Conservation (phyloP, 2,329 filamentous ascomycete genomes). For the Ilyonectria robusta region DNA sequence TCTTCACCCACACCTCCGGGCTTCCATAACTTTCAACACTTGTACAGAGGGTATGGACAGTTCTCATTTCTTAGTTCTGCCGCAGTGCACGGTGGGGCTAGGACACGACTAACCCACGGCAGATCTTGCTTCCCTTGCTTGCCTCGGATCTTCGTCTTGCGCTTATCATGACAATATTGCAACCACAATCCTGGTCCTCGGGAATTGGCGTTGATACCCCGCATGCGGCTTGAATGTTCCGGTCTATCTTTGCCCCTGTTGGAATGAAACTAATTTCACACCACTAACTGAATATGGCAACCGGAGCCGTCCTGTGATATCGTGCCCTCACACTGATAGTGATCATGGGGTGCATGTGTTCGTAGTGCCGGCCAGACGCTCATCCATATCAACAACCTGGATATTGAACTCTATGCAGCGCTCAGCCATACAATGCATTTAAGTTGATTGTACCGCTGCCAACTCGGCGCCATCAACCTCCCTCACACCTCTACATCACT, state of each 20-base stretch:
- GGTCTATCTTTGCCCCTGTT: background rate
- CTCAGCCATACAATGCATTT: background rate
- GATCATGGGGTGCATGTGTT: background rate
- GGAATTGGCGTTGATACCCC: background rate
- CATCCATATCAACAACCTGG: background rate
- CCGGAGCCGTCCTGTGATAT: constrained; percentile 17
- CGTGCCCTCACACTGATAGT: background rate
- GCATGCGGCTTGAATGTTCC: background rate
- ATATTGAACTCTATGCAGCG: background rate
- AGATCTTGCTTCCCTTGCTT: background rate
- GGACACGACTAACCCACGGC: background rate
- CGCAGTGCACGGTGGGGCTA: too few relatives aligned
- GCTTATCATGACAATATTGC: background rate
- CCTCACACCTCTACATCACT: background rate
- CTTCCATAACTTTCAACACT: too few relatives aligned
- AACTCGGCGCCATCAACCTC: background rate
- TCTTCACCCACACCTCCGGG: background rate
- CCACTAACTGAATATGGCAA: constrained; percentile 23
- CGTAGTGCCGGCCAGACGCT: background rate
- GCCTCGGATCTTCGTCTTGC: background rate
- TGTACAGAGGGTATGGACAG: too few relatives aligned
- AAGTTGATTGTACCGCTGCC: background rate
- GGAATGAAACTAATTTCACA: background rate
- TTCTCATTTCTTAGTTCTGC: too few relatives aligned
- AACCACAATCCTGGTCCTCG: background rate